Evolutionary conservation across 2,329 filamentous ascomycete genomes (phyloP), one percentile per base, ranked within the genome.

Genomic region (Colletotrichum sp.): DNA sequence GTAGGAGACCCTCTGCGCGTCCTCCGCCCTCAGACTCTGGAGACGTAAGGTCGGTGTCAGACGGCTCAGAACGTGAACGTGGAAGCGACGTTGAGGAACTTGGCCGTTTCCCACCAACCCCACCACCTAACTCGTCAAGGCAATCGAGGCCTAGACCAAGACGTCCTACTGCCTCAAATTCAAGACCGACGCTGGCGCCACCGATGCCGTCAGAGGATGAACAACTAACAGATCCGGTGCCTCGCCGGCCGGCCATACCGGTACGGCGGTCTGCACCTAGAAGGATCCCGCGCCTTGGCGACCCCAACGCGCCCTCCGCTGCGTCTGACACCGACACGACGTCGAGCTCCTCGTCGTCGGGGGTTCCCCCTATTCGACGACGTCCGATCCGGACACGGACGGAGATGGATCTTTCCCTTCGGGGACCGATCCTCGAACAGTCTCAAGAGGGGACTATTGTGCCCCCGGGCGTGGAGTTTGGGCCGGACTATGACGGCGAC

Each of bases 241-340:
- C 73, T 52, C 70, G 36, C 15, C 56, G 73, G 34, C 62, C 70
- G 36, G 56, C 52, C n/a, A 58, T 56, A 21, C 34, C 43, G 15
- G 28, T n/a, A 26, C 64, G 73, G 8, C 70, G 70, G 34, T 60
- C 73, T 18, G 70, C 56, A 18, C 73, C 73, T 16, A 73, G 43
- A 12, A 58, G 36, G 52, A 64, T 65, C 12, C 56, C 58, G 28
- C 73, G 48, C 13, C 55, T 75, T 48, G 70, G 73, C 9, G 70
- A 75, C 43, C 38, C 36, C 5, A 60, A 21, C 48, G 32, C 56
- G 16, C 65, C 68, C 9, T 75, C 61, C 9, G 64, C 30, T 12
- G 55, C 69, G 34, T 75, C 70, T 12, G 73, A 75, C 16, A 75
- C 73, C 56, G 73, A 75, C 30, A 73, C 64, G 6, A 73, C 73